Conservation (phyloP, 345 rosid species). For the Cardamine occulta region DNA sequence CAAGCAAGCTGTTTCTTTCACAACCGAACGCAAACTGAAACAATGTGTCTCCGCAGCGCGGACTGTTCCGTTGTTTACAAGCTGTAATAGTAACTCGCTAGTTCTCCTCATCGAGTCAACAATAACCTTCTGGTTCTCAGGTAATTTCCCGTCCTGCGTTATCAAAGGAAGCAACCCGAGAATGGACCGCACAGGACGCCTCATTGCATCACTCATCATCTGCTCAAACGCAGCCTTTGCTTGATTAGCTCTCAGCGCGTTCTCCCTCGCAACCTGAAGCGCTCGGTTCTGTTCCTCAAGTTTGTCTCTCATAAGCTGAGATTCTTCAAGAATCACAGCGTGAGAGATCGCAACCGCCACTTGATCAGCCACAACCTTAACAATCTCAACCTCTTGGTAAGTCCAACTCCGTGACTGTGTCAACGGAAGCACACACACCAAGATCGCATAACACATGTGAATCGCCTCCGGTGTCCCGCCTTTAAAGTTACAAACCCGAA, state of each 20-base stretch:
- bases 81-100: slow-evolving; percentile 62
- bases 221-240: slow-evolving; percentile 78
- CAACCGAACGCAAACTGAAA: slow-evolving; percentile 58
- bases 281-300: slow-evolving; percentile 82
- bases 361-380: slow-evolving; percentile 93
- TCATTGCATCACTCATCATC: slow-evolving; percentile 87
- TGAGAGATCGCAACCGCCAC: slow-evolving; percentile 96
- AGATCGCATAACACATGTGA: slow-evolving; percentile 73
- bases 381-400: slow-evolving; percentile 78
- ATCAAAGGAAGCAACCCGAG: slow-evolving; percentile 71
- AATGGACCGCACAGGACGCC: slow-evolving; percentile 77
- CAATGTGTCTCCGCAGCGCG: slow-evolving; percentile 53
- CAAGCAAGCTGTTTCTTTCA: slow-evolving; percentile 76
- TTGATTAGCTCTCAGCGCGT: slow-evolving; percentile 85
- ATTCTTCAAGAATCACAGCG: slow-evolving; percentile 92
- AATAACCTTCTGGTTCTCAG: slow-evolving; percentile 56
- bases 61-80: slow-evolving; percentile 62
- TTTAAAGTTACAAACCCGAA: slow-evolving; percentile 79
- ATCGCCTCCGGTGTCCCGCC: slow-evolving; percentile 86
- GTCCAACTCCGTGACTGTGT: slow-evolving; percentile 64
- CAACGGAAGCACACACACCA: slow-evolving; percentile 84
- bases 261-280: slow-evolving; percentile 64
- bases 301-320: slow-evolving; percentile 86
- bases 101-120: slow-evolving; percentile 76
- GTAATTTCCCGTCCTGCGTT: slow-evolving; percentile 59